Evolutionary conservation across 345 rosid genomes (phyloP).

Genomic region (Cardamine resedifolia): DNA sequence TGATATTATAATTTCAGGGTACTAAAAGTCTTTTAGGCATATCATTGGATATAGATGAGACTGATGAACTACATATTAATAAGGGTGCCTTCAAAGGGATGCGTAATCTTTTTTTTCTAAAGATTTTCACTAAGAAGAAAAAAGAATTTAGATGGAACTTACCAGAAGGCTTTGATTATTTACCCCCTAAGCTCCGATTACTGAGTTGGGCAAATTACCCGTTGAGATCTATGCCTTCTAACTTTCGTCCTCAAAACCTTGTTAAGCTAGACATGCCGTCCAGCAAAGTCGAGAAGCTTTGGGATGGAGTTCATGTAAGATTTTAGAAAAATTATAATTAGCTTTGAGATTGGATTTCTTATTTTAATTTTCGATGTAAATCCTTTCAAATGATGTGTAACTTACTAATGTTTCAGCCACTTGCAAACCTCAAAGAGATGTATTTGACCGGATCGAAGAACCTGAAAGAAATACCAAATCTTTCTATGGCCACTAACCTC

Average conservation of each 20-base stretch:
- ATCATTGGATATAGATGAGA: neutral
- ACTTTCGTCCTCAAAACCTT: neutral
- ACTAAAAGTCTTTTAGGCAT: conserved; percentile 20
- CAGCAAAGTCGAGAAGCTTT: conserved; percentile 17
- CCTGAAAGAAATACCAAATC: conserved; percentile 19
- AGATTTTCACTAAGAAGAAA: neutral
- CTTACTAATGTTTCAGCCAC: neutral
- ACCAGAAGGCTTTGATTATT: neutral
- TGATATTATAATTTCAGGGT: conserved; percentile 5
- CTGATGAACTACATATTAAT: neutral
- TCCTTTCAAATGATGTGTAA: neutral
- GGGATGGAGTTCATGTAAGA: conserved; percentile 24
- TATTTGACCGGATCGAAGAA: neutral
- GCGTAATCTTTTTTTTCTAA: conserved; percentile 27
- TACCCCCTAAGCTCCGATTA: neutral
- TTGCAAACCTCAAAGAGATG: neutral
- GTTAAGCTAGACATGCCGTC: neutral
- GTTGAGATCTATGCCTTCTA: conserved; percentile 12
- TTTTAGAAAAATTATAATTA: neutral
- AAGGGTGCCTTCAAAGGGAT: conserved; percentile 2
- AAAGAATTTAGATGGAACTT: too few species aligned
- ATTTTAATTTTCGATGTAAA: neutral
- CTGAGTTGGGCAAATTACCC: conserved; percentile 2
- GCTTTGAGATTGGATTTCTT: neutral
- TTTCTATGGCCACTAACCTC: conserved; percentile 18